Conservation (phyloP, 164 flowering plant species). For the Vitis vinifera region ASM3070453v1 NC_081820.1:1797001-1797500, state of each 20-base stretch:
- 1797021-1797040: constrained; percentile 7
- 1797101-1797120: constrained; percentile 29
- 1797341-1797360: too few species aligned
- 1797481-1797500: constrained; percentile 17
- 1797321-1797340: too few species aligned
- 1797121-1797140: constrained; percentile 34
- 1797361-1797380: background rate
- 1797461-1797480: background rate
- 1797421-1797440: too few species aligned
- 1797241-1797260: too few species aligned
- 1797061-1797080: constrained; percentile 30
- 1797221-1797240: background rate
- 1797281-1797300: too few species aligned
- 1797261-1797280: too few species aligned
- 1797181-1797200: constrained; percentile 21
- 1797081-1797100: constrained; percentile 16
- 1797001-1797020: constrained; percentile 11
- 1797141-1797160: constrained; percentile 19
- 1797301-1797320: too few species aligned
- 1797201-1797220: background rate
- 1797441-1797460: background rate
- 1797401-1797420: background rate
- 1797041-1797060: constrained; percentile 20
- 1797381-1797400: background rate
- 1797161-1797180: constrained; percentile 27